phyloP scores from a whole-genome alignment of 1,139 yeast genomes.

The Nakaseomyces delphensis region DNA sequence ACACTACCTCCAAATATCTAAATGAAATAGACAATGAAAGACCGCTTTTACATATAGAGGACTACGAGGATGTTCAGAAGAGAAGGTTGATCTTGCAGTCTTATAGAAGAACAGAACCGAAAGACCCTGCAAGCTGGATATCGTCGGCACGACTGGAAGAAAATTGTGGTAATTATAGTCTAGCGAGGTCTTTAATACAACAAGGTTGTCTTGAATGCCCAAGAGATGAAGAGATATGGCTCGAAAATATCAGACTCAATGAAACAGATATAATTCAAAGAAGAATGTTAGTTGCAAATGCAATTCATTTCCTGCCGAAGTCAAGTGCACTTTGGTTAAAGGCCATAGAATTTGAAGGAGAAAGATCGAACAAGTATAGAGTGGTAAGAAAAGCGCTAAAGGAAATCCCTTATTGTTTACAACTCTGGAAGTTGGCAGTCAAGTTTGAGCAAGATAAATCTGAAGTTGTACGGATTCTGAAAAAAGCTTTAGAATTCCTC shows the following conservation, averaged over 20 bases:
- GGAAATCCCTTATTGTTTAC: constrained; percentile 39
- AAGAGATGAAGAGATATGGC: constrained; percentile 66
- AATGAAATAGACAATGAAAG: constrained; percentile 10
- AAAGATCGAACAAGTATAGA: constrained; percentile 41
- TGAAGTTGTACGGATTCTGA: constrained; percentile 47
- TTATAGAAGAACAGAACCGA: constrained; percentile 64
- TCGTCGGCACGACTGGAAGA: constrained; percentile 78
- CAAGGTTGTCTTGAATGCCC: constrained; percentile 72
- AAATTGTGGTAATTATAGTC: constrained; percentile 44
- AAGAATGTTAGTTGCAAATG: constrained; percentile 56
- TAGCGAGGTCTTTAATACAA: constrained; percentile 53
- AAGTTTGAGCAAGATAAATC: constrained; percentile 41
- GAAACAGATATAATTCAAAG: constrained; percentile 38
- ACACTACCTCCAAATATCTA: constrained; percentile 35
- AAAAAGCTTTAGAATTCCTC: constrained; percentile 61
- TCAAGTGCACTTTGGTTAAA: constrained; percentile 64
- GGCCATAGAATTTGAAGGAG: constrained; percentile 60
- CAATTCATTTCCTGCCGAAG: constrained; percentile 46
- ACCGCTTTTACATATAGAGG: constrained; percentile 19
- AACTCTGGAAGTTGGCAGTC: constrained; percentile 48
- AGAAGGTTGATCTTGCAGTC: constrained; percentile 58
- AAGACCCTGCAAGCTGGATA: constrained; percentile 75
- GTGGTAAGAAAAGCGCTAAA: constrained; percentile 57
- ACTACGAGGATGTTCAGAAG: constrained; percentile 43
- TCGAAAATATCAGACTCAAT: constrained; percentile 68